Evolutionary conservation across 768 basidiomycete species (phyloP), one percentile per base, ranked within the genome.

Genomic region (Naganishia vaughanmartiniae): DNA sequence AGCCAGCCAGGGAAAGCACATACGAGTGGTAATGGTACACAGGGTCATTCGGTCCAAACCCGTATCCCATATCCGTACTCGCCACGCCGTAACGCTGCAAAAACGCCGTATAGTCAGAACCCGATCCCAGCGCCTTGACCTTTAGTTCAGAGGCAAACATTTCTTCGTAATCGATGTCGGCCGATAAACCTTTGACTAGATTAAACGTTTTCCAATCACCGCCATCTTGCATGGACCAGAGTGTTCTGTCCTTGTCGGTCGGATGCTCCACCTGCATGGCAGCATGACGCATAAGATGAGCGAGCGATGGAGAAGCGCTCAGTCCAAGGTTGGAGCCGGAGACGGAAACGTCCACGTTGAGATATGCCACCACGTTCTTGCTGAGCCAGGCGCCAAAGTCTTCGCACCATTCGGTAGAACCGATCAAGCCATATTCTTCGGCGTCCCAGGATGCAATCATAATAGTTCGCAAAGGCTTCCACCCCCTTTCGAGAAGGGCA

Each of bases 381-480:
- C 86, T 84, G 46, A 97, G 87, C 87, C 90, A 95, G 19, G 86
- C 84, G 0, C 87, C 77, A 76, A 95, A 97, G 77, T 97, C 95
- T 79, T 97, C 95, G 2, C 88, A 92, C 86, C 89, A 95, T 81
- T 97, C 95, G 4, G 91, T 94, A 76, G 89, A 90, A 31, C 94
- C 94, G 19, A 84, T 80, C 57, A 82, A 67, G 6, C 81, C 80
- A 36, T 80, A 80, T 73, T 87, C 85, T 77, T 90, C 89, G 2
- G 85, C 89, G 74, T 90, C 89, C 89, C 89, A 90, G 71, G 86
- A 88, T 5, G 88, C 88, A 68, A 91, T 83, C 36, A 90, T 77
- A 72, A 91, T 87, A 0, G 88, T 90, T 69, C 90, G 82, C 10
- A 93, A 82, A 12, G 93, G 93, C 77, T 86, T 90, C 93, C 93